Percentiles rank a stretch among this genome's conserved stretches.
phyloP scores from a whole-genome alignment of 2,329 filamentous ascomycete species.

The Exophiala calicioides region DNA sequence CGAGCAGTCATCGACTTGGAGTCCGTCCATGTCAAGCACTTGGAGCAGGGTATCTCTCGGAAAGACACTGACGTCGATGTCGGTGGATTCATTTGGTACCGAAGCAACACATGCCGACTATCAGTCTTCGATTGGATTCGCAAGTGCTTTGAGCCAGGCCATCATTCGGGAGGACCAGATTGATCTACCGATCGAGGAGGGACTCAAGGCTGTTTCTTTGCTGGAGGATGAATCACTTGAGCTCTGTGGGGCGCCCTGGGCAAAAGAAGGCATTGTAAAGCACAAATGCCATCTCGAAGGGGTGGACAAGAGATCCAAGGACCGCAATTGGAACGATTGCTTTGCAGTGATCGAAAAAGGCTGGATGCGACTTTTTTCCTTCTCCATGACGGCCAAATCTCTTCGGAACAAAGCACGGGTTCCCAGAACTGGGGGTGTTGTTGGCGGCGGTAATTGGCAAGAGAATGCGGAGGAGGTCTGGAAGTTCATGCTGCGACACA shows the following conservation, averaged over 20 bases:
- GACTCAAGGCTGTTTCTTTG: constrained; percentile 62
- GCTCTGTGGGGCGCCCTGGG: constrained; percentile 92
- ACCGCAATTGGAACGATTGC: constrained; percentile 90
- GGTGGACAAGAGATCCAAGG: constrained; percentile 86
- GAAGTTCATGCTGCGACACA: constrained; percentile 84
- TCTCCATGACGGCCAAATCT: constrained; percentile 75
- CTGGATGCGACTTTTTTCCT: constrained; percentile 90
- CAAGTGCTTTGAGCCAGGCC: constrained; percentile 91
- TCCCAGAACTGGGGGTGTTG: constrained; percentile 63
- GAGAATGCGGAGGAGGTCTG: constrained; percentile 91
- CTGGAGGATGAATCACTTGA: constrained; percentile 92
- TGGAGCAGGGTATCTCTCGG: constrained; percentile 95
- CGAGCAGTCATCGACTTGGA: constrained; percentile 87
- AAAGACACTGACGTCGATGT: constrained; percentile 87
- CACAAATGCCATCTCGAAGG: constrained; percentile 96
- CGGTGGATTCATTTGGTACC: constrained; percentile 84
- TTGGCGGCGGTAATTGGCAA: constrained; percentile 97
- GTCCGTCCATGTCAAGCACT: constrained; percentile 84
- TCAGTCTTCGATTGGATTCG: constrained; percentile 95
- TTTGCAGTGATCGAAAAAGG: constrained; percentile 97
- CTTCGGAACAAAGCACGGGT: constrained; percentile 65
- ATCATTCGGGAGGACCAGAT: constrained; percentile 87
- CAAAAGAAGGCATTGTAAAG: constrained; percentile 92
- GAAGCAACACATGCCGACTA: constrained; percentile 67
- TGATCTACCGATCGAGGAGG: constrained; percentile 59